Conservation (phyloP, 441 rosid genomes). For the Pelargonium fulgidum region DNA sequence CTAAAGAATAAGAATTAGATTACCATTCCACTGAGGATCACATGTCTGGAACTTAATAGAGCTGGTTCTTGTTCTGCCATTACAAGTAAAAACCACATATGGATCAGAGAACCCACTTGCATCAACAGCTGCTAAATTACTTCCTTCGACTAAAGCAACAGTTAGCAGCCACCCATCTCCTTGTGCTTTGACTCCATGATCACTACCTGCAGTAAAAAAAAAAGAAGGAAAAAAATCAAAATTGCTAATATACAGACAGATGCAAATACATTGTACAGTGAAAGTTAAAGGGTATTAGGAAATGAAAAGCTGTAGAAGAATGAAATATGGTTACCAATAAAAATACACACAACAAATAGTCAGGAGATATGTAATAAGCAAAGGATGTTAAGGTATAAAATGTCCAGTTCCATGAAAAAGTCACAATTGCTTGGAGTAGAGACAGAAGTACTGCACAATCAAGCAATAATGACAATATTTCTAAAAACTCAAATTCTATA, state of each 20-base stretch:
- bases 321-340: neutral
- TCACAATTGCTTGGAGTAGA: too few species aligned
- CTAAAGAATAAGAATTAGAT: conserved; percentile 20
- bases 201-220: conserved; percentile 44
- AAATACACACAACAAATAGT: neutral
- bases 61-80: conserved; percentile 84
- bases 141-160: conserved; percentile 84
- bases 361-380: conserved; percentile 2
- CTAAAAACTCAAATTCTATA: too few species aligned
- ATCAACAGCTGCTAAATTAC: conserved; percentile 78
- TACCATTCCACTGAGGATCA: conserved; percentile 92
- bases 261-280: neutral
- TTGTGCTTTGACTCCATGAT: conserved; percentile 93
- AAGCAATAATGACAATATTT: too few species aligned
- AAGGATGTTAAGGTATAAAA: neutral
- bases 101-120: conserved; percentile 88
- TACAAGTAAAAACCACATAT: conserved; percentile 80
- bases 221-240: neutral
- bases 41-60: conserved; percentile 91
- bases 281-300: neutral
- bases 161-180: conserved; percentile 97
- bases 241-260: neutral
- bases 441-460: too few species aligned
- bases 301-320: neutral
- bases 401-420: too few species aligned